phyloP scores from a whole-genome alignment of 345 rosid species.

The Passiflora organensis region DNA sequence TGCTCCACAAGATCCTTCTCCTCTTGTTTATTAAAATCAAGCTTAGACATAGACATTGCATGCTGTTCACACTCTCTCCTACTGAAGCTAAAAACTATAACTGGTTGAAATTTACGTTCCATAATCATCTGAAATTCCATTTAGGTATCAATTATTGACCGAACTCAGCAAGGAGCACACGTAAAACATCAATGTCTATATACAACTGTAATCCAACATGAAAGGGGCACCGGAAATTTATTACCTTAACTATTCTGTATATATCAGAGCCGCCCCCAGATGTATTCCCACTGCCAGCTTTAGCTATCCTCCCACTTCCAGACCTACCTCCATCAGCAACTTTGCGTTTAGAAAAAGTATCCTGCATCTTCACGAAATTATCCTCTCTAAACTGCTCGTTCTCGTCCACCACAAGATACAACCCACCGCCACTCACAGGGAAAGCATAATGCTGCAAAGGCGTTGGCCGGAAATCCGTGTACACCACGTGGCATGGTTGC shows the following conservation, averaged over 20 bases:
- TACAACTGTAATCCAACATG: no score
- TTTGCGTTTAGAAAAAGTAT: constrained; percentile 70
- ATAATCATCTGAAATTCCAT: constrained; percentile 71
- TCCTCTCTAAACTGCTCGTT: constrained; percentile 90
- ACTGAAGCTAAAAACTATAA: constrained; percentile 97
- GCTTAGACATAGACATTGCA: constrained; percentile 97
- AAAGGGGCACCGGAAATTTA: neutral
- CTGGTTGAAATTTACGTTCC: constrained; percentile 93
- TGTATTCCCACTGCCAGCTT: constrained; percentile 47
- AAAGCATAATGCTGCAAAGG: constrained; percentile 98
- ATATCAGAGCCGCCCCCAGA: constrained; percentile 81
- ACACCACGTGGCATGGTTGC: constrained; percentile 97
- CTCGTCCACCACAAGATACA: constrained; percentile 96
- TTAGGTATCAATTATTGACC: neutral
- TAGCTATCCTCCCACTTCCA: constrained; percentile 73
- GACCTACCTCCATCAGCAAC: constrained; percentile 44
- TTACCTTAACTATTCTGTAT: constrained; percentile 90
- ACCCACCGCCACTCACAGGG: constrained; percentile 84
- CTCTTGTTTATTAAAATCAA: constrained; percentile 85
- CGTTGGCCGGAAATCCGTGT: constrained; percentile 94
- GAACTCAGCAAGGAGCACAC: constrained; percentile 1
- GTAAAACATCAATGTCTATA: neutral
- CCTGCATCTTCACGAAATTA: constrained; percentile 84
- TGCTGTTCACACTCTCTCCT: constrained; percentile 97
- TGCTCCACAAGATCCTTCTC: constrained; percentile 78